A percentile compares a stretch with the other conserved stretches of the same genome.
Conservation (phyloP, 31 red algal species). For the Bonnemaisonia californica region DNA sequence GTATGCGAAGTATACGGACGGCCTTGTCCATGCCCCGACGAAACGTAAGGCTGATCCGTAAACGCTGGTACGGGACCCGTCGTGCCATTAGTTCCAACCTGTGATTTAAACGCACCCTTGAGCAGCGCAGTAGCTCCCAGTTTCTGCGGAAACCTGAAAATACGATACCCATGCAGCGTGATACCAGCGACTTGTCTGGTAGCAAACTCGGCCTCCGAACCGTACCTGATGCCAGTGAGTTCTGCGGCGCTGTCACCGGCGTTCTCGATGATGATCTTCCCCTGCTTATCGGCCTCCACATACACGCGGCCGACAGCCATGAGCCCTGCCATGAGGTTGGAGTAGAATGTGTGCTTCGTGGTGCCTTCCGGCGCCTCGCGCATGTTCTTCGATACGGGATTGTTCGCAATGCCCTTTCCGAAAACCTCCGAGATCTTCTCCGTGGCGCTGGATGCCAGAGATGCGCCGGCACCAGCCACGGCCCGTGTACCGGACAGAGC, state of each 20-base stretch:
- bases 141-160: constrained; percentile 49
- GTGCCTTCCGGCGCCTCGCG: constrained; percentile 33
- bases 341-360: constrained; percentile 30
- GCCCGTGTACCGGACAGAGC: constrained; percentile 23
- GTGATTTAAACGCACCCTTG: constrained; percentile 28
- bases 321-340: constrained; percentile 26
- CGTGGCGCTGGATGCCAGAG: constrained; percentile 10
- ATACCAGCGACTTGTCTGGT: constrained; percentile 39
- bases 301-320: constrained; percentile 40
- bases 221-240: constrained; percentile 47
- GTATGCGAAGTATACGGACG: too few relatives aligned
- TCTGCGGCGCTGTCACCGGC: constrained; percentile 21
- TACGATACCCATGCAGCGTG: constrained; percentile 44
- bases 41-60: too few relatives aligned
- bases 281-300: constrained; percentile 32
- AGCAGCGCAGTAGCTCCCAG: constrained; percentile 32
- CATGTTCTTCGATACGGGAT: constrained; percentile 13
- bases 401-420: constrained; percentile 37
- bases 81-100: too few relatives aligned
- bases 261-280: constrained; percentile 21
- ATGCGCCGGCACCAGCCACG: constrained; percentile 23
- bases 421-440: constrained; percentile 37
- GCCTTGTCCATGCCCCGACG: too few relatives aligned
- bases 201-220: constrained; percentile 48
- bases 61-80: too few relatives aligned